Base-by-base conservation (phyloP, 1,139 yeast species). In the Taiozyma onychis region DNA sequence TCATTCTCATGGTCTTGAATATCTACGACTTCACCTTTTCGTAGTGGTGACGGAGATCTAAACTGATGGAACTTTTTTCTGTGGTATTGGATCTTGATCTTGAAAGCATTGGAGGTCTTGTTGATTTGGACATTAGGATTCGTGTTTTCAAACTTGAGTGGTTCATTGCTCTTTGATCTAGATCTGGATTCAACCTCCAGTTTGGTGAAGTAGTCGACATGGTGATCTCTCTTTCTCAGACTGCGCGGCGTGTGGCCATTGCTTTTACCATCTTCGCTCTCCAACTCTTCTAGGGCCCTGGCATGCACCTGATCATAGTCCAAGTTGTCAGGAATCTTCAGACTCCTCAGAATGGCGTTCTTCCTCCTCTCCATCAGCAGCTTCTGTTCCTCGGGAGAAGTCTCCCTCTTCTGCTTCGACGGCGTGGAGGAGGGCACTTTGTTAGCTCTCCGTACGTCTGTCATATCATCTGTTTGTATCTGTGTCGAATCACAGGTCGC, bases 261-360 rank as follows among this genome's bases (percentile, higher is more conserved):
- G 9, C 53, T 51, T 21, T 41, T 41, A 5, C 39, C 28, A 3
- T 44, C 48, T 18, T 55, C 57, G n/a, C 39, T 44, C 8, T 53
- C 57, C 8, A 51, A 56, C 28, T 59, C 62, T 16, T 50, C 30
- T 4, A 61, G 52, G 10, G 63, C 63, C 39, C 56, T 54, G 35
- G 62, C 59, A 39, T 60, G 59, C 7, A 64, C 52, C 9, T 55
- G 56, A 41, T 61, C 63, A 49, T 64, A 64, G 35, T 55, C 61
- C 39, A 60, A 57, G 48, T 64, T 64, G 43, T 64, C 68, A 2
- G 66, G 64, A 24, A 64, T 64, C 41, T 57, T 53, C 45, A 64
- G 54, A 9, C 54, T 54, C 43, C 54, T 58, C 47, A 63, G 52
- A 18, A 48, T 46, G 7, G 45, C 48, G 37, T 49, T 51, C 39